A percentile compares a stretch with the other conserved stretches of the same genome.
These are phyloP conservation scores for Lipomyces spencermartinsiae DNA, from an alignment of 805 yeast genomes.

Conservation along the genomic window DNA sequence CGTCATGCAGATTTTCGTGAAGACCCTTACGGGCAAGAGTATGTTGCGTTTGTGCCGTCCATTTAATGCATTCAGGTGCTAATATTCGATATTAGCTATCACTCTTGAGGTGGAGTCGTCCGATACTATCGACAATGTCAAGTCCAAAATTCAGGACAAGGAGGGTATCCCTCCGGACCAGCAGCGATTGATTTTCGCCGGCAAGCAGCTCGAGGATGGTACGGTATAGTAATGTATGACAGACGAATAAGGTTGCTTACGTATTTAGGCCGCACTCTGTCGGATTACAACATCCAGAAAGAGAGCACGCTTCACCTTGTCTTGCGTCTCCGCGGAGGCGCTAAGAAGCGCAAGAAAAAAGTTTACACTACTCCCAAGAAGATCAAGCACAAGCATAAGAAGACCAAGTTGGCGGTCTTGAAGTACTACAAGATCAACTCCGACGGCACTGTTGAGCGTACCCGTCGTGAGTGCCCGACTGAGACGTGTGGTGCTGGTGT, in stretches of 20 bases:
- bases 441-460: constrained; percentile 98
- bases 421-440: constrained; percentile 99
- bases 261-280: constrained; percentile 78
- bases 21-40: constrained; percentile 96
- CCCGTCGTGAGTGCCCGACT: constrained; percentile 97
- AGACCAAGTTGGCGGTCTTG: constrained; percentile 98
- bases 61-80: neutral
- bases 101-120: constrained; percentile 98
- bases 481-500: constrained; percentile 97
- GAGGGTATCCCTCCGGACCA: constrained; percentile 98
- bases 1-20: constrained; percentile 82
- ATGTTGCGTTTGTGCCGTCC: constrained; percentile 40
- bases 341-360: constrained; percentile 99
- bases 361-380: constrained; percentile 99
- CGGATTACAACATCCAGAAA: constrained; percentile 98
- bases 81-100: constrained; percentile 59
- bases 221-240: constrained; percentile 48
- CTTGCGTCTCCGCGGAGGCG: constrained; percentile 98
- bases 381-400: constrained; percentile 99
- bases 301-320: constrained; percentile 97
- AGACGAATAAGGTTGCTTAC: neutral
- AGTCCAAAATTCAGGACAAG: constrained; percentile 95
- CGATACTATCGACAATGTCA: constrained; percentile 96
- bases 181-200: constrained; percentile 96
- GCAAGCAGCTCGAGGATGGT: constrained; percentile 84